phyloP scores from a whole-genome alignment of 2,329 filamentous ascomycete species.

The Parastagonospora avenae region DNA sequence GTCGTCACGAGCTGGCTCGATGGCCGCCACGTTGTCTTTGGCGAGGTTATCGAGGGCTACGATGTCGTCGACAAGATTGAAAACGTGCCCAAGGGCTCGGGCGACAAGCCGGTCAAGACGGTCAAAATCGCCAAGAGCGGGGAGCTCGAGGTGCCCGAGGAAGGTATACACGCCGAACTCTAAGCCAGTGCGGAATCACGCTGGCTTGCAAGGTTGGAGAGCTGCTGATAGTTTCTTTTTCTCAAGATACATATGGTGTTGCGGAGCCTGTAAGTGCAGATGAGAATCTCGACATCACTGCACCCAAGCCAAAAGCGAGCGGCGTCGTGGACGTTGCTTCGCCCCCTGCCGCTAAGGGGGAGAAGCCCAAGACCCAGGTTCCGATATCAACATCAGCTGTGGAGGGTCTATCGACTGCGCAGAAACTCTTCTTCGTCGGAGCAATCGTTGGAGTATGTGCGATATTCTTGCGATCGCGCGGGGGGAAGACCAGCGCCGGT shows the following conservation, averaged over 20 bases:
- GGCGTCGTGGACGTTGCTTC: constrained; percentile 31
- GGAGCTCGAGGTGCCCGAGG: constrained; percentile 79
- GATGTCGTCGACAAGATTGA: constrained; percentile 81
- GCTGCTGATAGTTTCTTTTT: constrained; percentile 49
- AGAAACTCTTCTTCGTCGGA: constrained; percentile 53
- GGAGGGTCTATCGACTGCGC: constrained; percentile 49
- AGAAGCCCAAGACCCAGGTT: constrained; percentile 20
- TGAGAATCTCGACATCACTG: constrained; percentile 51
- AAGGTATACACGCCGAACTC: constrained; percentile 93
- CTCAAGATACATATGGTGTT: constrained; percentile 52
- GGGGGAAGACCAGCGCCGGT: constrained; percentile 18
- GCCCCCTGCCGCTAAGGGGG: constrained; percentile 29
- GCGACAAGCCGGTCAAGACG: constrained; percentile 70
- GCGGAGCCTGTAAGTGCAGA: constrained; percentile 48
- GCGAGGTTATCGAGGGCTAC: constrained; percentile 85
- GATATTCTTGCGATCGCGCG: constrained; percentile 47
- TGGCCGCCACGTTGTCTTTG: constrained; percentile 84
- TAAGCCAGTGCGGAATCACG: constrained; percentile 56
- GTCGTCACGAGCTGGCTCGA: constrained; percentile 82
- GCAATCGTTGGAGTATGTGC: constrained; percentile 51
- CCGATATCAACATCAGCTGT: constrained; percentile 21
- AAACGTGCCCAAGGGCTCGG: constrained; percentile 66
- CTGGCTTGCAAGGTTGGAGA: constrained; percentile 41
- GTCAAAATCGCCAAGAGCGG: constrained; percentile 84
- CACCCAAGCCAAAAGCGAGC: constrained; percentile 18